Conservation (phyloP, 2,329 filamentous ascomycete species). For the Colletotrichum salicis region DNA sequence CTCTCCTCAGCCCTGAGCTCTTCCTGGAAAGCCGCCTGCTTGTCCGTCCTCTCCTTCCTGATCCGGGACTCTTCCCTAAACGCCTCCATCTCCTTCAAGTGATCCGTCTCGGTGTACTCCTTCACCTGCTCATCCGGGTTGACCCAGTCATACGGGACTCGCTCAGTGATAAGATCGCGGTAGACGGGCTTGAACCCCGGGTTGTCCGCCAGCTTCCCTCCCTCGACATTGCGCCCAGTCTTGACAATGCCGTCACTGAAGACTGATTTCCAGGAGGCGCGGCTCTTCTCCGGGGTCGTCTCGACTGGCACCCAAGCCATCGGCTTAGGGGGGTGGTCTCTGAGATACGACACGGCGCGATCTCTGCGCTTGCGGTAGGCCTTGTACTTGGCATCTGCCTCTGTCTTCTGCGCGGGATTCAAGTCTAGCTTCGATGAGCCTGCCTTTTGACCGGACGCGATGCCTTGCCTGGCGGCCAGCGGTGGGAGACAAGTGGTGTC, state of each 20-base stretch:
- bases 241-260: slow-evolving; percentile 3
- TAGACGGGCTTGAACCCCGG: slow-evolving; percentile 30
- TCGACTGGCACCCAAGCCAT: slow-evolving; percentile 25
- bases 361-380: slow-evolving; percentile 30
- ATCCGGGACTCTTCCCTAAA: slow-evolving; percentile 22
- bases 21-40: slow-evolving; percentile 21
- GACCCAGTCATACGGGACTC: slow-evolving; percentile 29
- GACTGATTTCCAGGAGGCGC: slow-evolving; percentile 5
- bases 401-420: slow-evolving; percentile 10
- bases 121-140: slow-evolving; percentile 12
- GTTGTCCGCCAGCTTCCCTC: slow-evolving; percentile 9
- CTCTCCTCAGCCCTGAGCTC: slow-evolving; percentile 21
- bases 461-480: not conserved
- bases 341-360: slow-evolving; percentile 28
- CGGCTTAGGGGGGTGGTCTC: slow-evolving; percentile 25
- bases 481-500: slow-evolving; percentile 22
- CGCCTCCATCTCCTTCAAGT: slow-evolving; percentile 22
- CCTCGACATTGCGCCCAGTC: slow-evolving; percentile 19
- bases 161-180: slow-evolving; percentile 31
- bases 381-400: slow-evolving; percentile 27
- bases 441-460: not conserved
- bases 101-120: slow-evolving; percentile 15
- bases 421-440: slow-evolving; percentile 3
- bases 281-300: not conserved
- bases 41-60: slow-evolving; percentile 25